phyloP scores from a whole-genome alignment of 1,139 yeast species.

The Yamadazyma blattariae region DNA sequence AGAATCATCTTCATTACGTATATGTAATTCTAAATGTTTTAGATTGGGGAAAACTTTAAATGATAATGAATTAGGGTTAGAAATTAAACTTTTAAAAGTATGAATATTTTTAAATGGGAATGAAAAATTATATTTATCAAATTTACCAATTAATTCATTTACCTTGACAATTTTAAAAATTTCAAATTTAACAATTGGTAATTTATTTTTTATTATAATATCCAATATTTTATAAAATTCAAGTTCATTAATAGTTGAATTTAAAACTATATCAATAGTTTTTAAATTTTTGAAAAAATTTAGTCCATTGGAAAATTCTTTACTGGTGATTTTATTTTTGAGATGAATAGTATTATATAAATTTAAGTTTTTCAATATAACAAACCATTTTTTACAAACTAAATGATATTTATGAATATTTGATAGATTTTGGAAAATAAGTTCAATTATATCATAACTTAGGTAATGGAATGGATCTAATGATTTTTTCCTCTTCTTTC shows the following conservation, averaged over 20 bases:
- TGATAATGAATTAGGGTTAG: constrained; percentile 23
- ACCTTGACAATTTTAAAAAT: constrained; percentile 17
- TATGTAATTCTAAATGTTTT: constrained; percentile 20
- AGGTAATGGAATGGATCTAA: constrained; percentile 29
- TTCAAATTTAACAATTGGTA: constrained; percentile 14
- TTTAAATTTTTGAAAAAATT: constrained; percentile 21
- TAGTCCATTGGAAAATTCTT: constrained; percentile 31
- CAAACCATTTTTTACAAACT: constrained; percentile 35
- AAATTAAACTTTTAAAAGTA: constrained; percentile 25
- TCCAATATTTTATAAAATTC: constrained; percentile 28
- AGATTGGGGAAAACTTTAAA: constrained; percentile 29
- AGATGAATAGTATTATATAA: constrained; percentile 25
- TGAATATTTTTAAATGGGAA: constrained; percentile 20
- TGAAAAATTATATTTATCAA: constrained; percentile 28
- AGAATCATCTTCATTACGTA: constrained; percentile 9
- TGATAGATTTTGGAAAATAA: constrained; percentile 23
- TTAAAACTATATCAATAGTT: constrained; percentile 19
- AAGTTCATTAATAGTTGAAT: constrained; percentile 19
- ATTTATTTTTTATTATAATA: constrained; percentile 19
- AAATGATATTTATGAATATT: constrained; percentile 25
- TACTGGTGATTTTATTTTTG: constrained; percentile 22
- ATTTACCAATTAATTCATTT: constrained; percentile 21
- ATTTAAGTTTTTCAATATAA: constrained; percentile 21
- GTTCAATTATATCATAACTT: constrained; percentile 30
- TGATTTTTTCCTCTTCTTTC: constrained; percentile 4